Conservation (phyloP, 345 rosid genomes). For the Eucalyptus paniculata region DNA sequence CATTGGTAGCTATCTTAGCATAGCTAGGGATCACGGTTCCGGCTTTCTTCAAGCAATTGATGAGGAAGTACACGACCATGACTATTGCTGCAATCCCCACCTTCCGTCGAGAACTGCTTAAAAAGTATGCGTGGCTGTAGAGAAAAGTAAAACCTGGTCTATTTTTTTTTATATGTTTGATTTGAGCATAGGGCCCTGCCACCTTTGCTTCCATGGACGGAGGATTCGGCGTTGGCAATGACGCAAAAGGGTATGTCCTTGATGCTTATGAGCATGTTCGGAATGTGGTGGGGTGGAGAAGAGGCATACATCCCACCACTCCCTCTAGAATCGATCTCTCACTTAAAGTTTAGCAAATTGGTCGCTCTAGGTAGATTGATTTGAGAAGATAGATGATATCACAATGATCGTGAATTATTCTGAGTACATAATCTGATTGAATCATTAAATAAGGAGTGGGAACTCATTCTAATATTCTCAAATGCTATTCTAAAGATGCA, state of each 20-base stretch:
- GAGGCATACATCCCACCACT: not conserved
- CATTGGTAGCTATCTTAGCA: not conserved
- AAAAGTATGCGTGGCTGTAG: not conserved
- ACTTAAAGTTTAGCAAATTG: not conserved
- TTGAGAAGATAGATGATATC: not conserved
- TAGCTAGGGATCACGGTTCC: not conserved
- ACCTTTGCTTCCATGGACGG: not conserved
- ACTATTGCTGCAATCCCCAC: not conserved
- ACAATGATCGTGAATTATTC: not conserved
- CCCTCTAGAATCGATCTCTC: not conserved
- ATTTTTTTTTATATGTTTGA: not conserved
- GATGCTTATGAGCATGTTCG: not conserved
- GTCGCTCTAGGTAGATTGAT: not conserved
- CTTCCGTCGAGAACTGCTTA: not conserved
- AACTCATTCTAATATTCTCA: not conserved
- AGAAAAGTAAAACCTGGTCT: not conserved
- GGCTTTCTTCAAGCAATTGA: constrained; percentile 1
- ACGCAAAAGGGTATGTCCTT: not conserved
- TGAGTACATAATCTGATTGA: not conserved
- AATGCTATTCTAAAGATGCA: not conserved
- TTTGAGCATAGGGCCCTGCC: not conserved
- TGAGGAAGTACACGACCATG: not conserved
- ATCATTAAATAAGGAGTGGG: not conserved
- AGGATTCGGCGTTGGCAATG: not conserved
- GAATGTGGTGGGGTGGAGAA: not conserved